Evolutionary conservation across 345 rosid species (phyloP), one percentile per base, ranked within the genome.

Genomic region (Sapria himalayana): DNA sequence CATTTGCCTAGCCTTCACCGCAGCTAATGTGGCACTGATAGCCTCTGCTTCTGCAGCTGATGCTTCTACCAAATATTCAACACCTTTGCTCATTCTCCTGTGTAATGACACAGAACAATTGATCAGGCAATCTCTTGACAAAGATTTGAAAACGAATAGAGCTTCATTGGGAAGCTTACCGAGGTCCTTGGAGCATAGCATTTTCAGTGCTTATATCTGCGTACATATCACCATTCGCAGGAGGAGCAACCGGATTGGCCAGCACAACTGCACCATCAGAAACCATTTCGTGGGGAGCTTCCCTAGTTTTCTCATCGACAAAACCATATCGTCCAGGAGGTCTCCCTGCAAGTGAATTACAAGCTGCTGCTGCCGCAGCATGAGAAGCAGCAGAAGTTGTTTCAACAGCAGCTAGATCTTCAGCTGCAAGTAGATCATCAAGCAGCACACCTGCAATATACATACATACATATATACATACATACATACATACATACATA

Each of bases 31-130:
- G 41, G 95, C 95, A 69, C 70, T 71, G 45, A 89, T 89, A 47
- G 99, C 99, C 63, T 84, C 95, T 29, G 98, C 98, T 73, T 89
- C 98, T 9, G 80, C 98, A 21, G 99, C 99, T 19, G 99, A 75
- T 51, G 95, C 93, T 62, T 89, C 82, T 55, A 89, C 99, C 48
- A 89, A 70, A 63, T 76, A 84, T 57, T 89, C 95, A 31, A 89
- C 95, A 19, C 91, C 95, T 69, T 82, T 89, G 63, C 55, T 74
- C 41, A 60, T 57, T 65, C 99, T 80, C 74, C 99, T 89, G 71
- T 35, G 38, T 16, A 54, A 7, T 19, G 29, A 52, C 45, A 33
- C 50, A 38, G 7, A 55, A 39, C 43, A 29, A 54, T 29, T 33
- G 0, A 13, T 10, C 9, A 15, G 10, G 2, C 2, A 22, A 16